Base-by-base conservation (phyloP, 1,284 basidiomycete genomes). In the Ceratobasidium sp. region DNA sequence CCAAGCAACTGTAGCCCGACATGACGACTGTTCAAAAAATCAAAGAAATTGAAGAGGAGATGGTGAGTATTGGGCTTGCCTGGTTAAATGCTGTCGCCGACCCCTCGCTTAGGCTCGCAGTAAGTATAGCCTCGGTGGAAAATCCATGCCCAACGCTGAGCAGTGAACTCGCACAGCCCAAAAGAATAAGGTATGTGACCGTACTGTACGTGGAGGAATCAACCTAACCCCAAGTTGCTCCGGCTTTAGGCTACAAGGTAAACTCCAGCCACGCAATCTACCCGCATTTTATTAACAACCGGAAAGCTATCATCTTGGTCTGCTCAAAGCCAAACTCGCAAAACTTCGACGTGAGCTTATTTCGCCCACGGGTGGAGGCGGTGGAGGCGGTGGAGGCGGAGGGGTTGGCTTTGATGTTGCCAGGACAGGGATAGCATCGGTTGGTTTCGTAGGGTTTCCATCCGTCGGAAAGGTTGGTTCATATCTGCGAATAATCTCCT, bases 41-140 rank as follows among this genome's bases (percentile, higher is more conserved):
- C 81, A 96, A 96, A 92, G 95, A 96, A 91, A 89, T 97, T 84
- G 95, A 97, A 88, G 94, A 96, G 93, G 95, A 97, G 86, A 96
- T 97, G 94, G 94, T 92, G 84, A 87, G 89, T 81, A 80, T 81
- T 81, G 15, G 22, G 62, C 74, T 9, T 15, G 6, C n/a, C 3
- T 37, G 13, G 56, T 57, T 37, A 8, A 43, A 70, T 17, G 46
- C 22, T 40, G 22, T 37, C 9, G 56, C 37, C 67, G 34, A 65
- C 61, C 43, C 54, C n/a, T 37, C n/a, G 49, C 69, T n/a, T 81
- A 86, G 85, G 83, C 83, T 79, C 85, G 82, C 81, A 86, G 84
- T 86, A 82, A 80, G 85, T 83, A 51, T 51, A 11, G 11, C 25
- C n/a, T n/a, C 7, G 15, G 5, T 9, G 44, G 22, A 51, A 46